Base-by-base conservation (phyloP, 164 flowering plant species). In the Vitis amurensis region DNA sequence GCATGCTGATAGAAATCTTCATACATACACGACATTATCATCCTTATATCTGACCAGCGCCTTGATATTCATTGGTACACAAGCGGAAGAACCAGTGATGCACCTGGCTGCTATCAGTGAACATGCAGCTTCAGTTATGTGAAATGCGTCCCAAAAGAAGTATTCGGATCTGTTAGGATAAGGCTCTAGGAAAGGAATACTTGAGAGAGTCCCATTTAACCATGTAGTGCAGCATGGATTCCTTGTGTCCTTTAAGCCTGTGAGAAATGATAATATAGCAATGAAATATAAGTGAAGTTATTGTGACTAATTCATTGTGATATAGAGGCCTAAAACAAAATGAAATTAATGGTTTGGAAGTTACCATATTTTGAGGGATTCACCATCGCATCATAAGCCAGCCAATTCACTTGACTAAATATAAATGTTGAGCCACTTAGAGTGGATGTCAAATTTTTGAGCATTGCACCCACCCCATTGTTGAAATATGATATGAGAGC, bases 121-220 rank as follows among this genome's bases (percentile, higher is more conserved):
- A 27, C 53, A 68, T 5, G 63, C 71, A 52, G 74, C 44, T 68
- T 87, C 84, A 3, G 86, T 83, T 3, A 68, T 81, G 78, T 89
- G 91, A 72, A 16, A 77, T 5, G 72, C 84, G 73, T 89, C 91
- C 80, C 82, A 89, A 51, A 80, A 85, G 67, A 62, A 76, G 74
- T 78, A 63, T 4, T 72, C 50, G 7, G 70, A 17, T 9, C 66
- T 31, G 31, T 78, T 29, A 2, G 1, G 15, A 65, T 90, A 88
- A 0, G 90, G 78, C 31, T 13, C 2, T 12, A 64, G 59, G 30
- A 51, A 59, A 13, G 88, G 86, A 16, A 84, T 59, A 73, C 92
- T 85, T 14, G 55, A 27, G 7, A 73, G 67, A 0, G 86, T 74
- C 56, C 79, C 83, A 71, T 81, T 82, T 0, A 0, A 13, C 81